Percentiles rank a stretch among this genome's conserved stretches.
These are phyloP conservation scores for Pseudogymnoascus sp. DNA, from an alignment of 2,329 filamentous ascomycete genomes.

Conservation along the genomic window DNA sequence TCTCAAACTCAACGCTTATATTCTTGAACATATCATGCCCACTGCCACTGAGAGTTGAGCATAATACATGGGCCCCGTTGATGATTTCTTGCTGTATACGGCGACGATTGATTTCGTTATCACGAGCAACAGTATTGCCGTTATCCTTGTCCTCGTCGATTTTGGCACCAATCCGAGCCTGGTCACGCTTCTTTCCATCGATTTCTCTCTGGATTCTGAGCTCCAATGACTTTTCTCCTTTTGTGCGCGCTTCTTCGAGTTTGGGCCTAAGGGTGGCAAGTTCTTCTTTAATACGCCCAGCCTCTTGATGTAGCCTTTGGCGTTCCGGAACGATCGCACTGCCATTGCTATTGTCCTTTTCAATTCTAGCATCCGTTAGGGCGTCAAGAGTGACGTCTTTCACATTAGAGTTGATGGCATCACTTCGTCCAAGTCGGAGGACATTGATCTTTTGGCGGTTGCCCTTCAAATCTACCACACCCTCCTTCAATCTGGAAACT, in stretches of 20 bases:
- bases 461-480: constrained; percentile 71
- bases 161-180: constrained; percentile 66
- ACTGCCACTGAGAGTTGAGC: constrained; percentile 88
- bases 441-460: constrained; percentile 72
- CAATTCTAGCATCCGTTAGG: constrained; percentile 69
- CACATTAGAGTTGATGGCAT: constrained; percentile 85
- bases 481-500: constrained; percentile 83
- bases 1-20: constrained; percentile 93
- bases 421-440: constrained; percentile 79
- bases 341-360: constrained; percentile 51
- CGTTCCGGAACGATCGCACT: constrained; percentile 46
- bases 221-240: constrained; percentile 40
- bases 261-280: constrained; percentile 64
- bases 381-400: constrained; percentile 90
- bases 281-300: constrained; percentile 65
- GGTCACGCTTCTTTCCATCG: constrained; percentile 68
- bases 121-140: constrained; percentile 72
- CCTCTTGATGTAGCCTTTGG: constrained; percentile 56
- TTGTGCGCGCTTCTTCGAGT: constrained; percentile 59
- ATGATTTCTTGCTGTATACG: constrained; percentile 86
- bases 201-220: constrained; percentile 66
- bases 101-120: constrained; percentile 77
- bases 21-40: constrained; percentile 97
- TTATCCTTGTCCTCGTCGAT: constrained; percentile 86
- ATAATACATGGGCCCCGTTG: constrained; percentile 84